Conservation (phyloP, 2,329 filamentous ascomycete genomes). For the Cryphonectria japonica region DNA sequence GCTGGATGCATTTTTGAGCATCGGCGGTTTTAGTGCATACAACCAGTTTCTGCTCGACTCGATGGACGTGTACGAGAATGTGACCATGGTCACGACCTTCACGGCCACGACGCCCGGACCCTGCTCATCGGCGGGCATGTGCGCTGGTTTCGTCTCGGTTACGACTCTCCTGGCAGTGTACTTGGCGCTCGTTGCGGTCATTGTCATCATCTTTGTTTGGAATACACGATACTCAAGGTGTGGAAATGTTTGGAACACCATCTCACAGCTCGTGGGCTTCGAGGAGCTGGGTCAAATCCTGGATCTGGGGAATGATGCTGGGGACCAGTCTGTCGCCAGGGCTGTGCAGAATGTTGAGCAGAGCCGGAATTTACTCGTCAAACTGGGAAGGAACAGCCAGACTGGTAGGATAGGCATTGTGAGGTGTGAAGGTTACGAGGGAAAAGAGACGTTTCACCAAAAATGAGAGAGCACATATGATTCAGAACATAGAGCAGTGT, state of each 20-base stretch:
- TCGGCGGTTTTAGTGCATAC: slow-evolving; percentile 6
- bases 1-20: background rate
- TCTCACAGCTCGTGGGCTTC: slow-evolving; percentile 15
- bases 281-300: background rate
- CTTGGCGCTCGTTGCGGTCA: background rate
- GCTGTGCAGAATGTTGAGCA: background rate
- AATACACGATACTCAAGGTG: slow-evolving; percentile 12
- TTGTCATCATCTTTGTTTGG: background rate
- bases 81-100: background rate
- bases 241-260: slow-evolving; percentile 16
- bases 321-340: background rate
- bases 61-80: slow-evolving; percentile 12
- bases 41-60: slow-evolving; percentile 4
- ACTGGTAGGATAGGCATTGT: background rate
- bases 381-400: background rate
- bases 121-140: background rate
- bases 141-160: slow-evolving; percentile 13
- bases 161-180: slow-evolving; percentile 1
- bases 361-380: background rate
- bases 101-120: background rate
- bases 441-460: background rate
- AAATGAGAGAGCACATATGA: too few species aligned
- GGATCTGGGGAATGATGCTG: background rate
- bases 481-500: too few species aligned
- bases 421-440: background rate